phyloP scores from a whole-genome alignment of 768 basidiomycete species.

The Pholiota conissans region DNA sequence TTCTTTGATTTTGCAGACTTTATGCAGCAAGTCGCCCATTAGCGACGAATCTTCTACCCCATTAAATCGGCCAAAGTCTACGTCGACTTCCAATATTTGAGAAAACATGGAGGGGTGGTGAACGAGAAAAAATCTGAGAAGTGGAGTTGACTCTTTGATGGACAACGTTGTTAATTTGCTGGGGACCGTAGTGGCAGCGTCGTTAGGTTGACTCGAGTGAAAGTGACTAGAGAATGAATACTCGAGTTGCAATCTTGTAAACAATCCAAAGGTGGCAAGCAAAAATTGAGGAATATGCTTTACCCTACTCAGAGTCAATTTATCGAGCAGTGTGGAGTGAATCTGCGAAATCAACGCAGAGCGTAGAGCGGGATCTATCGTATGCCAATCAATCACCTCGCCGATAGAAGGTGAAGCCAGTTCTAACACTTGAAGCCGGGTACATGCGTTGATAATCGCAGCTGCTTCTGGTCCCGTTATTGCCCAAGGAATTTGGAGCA shows the following conservation, averaged over 20 bases:
- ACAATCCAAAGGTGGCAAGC: neutral
- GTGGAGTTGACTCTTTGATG: neutral
- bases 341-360: neutral
- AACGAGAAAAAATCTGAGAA: neutral
- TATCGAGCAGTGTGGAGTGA: neutral
- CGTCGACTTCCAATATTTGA: too few species aligned
- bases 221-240: neutral
- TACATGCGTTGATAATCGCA: neutral
- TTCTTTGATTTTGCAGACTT: neutral
- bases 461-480: neutral
- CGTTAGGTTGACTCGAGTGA: too few species aligned
- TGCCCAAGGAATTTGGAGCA: neutral
- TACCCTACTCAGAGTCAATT: neutral
- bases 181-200: too few species aligned
- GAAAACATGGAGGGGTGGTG: too few species aligned
- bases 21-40: neutral
- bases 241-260: neutral
- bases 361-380: neutral
- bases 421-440: neutral
- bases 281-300: neutral
- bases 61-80: neutral
- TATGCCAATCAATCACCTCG: neutral
- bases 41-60: neutral
- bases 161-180: neutral
- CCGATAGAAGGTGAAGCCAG: neutral